phyloP scores from a whole-genome alignment of 805 yeast genomes.

The Spathaspora arborariae region DNA sequence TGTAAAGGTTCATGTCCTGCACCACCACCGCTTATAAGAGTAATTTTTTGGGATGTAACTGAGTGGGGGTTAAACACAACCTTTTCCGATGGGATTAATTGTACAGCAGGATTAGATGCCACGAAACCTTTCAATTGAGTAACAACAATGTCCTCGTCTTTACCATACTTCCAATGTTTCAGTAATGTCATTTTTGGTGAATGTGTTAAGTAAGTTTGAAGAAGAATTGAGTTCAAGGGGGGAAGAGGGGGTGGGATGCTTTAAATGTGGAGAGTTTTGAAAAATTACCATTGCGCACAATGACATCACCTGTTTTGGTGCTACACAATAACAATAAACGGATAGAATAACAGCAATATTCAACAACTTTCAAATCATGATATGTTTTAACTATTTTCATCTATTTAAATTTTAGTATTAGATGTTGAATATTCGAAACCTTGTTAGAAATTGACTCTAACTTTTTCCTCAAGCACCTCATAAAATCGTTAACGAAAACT shows the following conservation, averaged over 20 bases:
- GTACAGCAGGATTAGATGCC: slow-evolving; percentile 51
- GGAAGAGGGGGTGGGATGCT: background rate
- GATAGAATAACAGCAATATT: background rate
- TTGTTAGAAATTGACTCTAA: too few species aligned
- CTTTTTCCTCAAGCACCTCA: too few species aligned
- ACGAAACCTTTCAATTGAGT: slow-evolving; percentile 51
- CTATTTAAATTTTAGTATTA: too few species aligned
- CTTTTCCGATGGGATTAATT: slow-evolving; percentile 52
- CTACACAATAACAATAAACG: too few species aligned
- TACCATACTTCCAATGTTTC: slow-evolving; percentile 50
- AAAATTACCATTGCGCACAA: background rate
- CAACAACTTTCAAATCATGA: too few species aligned
- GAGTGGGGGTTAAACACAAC: slow-evolving; percentile 47
- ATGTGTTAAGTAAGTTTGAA: background rate
- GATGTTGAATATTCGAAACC: too few species aligned
- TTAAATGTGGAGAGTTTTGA: background rate
- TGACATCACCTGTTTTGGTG: background rate
- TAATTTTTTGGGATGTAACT: slow-evolving; percentile 50
- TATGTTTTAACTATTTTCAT: too few species aligned
- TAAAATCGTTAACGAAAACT: too few species aligned
- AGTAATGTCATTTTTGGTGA: slow-evolving; percentile 20
- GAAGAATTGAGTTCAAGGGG: background rate
- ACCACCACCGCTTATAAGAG: slow-evolving; percentile 87
- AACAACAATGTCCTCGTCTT: slow-evolving; percentile 42
- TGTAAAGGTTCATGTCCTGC: slow-evolving; percentile 96